Evolutionary conservation across 306 rosid genomes (phyloP).

Genomic region (Cyamopsis tetragonoloba): DNA sequence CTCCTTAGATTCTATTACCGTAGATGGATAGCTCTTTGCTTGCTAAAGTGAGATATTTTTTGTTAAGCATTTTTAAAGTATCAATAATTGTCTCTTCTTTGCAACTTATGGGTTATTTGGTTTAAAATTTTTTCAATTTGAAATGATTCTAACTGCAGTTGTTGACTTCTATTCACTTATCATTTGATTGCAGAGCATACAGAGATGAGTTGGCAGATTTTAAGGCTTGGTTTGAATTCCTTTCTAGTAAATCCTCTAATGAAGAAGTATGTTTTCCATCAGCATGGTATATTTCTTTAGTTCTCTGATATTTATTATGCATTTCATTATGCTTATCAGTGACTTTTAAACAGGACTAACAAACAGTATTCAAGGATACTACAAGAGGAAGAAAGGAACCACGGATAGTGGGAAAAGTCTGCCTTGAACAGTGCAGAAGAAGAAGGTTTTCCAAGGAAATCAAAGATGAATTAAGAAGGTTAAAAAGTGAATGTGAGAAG

Average conservation of each 20-base stretch:
- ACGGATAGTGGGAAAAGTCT: conserved; percentile 24
- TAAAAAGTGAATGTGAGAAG: conserved; percentile 54
- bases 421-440: conserved; percentile 15
- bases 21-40: background rate
- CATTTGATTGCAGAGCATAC: conserved; percentile 41
- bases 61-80: background rate
- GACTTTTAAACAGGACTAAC: conserved; percentile 39
- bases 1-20: too few relatives aligned
- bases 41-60: background rate
- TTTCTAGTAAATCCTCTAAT: conserved; percentile 27
- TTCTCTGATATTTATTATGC: conserved; percentile 28
- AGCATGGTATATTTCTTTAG: background rate
- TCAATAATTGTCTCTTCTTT: background rate
- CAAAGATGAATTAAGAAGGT: conserved; percentile 40
- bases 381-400: conserved; percentile 24
- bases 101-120: background rate
- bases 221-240: conserved; percentile 42
- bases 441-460: conserved; percentile 18
- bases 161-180: conserved; percentile 7
- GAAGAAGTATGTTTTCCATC: conserved; percentile 48
- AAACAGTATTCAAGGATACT: conserved; percentile 11
- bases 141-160: conserved; percentile 1
- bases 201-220: conserved; percentile 65
- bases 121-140: background rate
- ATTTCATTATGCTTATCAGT: conserved; percentile 21